Evolutionary conservation across 805 yeast genomes (phyloP).

Genomic region (Barnettozyma salicaria): DNA sequence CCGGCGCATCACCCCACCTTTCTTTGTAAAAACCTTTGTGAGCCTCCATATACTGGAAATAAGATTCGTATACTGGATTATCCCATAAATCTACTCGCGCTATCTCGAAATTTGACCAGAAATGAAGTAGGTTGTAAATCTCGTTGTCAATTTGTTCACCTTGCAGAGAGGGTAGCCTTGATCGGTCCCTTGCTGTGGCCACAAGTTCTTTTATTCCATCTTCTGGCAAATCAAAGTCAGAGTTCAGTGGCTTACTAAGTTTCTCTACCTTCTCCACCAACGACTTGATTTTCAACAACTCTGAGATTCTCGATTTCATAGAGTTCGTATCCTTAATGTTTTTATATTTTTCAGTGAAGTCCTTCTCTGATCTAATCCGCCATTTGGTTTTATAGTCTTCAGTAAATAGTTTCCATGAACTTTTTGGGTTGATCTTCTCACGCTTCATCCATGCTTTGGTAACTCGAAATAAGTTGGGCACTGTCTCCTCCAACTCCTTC

Average conservation of each 20-base stretch:
- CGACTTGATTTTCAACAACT: slow-evolving; percentile 29
- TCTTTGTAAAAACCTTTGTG: slow-evolving; percentile 84
- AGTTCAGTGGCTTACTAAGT: not conserved
- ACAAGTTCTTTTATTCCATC: slow-evolving; percentile 35
- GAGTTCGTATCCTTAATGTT: slow-evolving; percentile 25
- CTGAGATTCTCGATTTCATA: slow-evolving; percentile 24
- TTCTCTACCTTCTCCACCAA: slow-evolving; percentile 17
- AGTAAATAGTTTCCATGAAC: slow-evolving; percentile 65
- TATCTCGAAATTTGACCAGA: slow-evolving; percentile 92
- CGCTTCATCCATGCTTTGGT: slow-evolving; percentile 58
- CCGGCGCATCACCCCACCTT: slow-evolving; percentile 98
- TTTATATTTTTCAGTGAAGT: slow-evolving; percentile 25
- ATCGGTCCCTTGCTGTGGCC: slow-evolving; percentile 30
- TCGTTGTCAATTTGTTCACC: slow-evolving; percentile 61
- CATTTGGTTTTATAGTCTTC: slow-evolving; percentile 32
- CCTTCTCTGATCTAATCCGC: slow-evolving; percentile 28
- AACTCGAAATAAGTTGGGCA: slow-evolving; percentile 72
- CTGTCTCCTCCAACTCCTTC: slow-evolving; percentile 72
- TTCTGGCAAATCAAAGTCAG: slow-evolving; percentile 23
- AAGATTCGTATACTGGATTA: slow-evolving; percentile 56
- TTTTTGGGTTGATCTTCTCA: slow-evolving; percentile 43
- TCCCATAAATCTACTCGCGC: slow-evolving; percentile 75
- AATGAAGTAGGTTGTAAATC: slow-evolving; percentile 76
- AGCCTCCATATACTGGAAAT: slow-evolving; percentile 61
- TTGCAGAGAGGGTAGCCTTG: slow-evolving; percentile 27